Conservation (phyloP, 2,329 filamentous ascomycete genomes). For the Penicillium carneum region DNA sequence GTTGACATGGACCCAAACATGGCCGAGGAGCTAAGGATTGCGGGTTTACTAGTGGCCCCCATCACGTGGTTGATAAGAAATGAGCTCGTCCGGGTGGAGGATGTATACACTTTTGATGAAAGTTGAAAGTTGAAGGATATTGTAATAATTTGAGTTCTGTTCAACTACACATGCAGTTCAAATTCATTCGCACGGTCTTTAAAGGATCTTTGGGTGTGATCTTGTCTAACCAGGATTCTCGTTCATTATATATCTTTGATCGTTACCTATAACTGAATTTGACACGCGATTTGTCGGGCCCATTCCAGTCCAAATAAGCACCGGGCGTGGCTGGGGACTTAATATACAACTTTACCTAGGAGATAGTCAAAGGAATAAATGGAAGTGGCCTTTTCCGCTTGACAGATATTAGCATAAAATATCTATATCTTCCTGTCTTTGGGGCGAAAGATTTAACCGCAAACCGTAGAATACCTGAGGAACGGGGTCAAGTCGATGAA, state of each 20-base stretch:
- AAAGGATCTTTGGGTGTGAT: not conserved
- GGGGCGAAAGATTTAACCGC: too few species aligned
- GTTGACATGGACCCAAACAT: slow-evolving; percentile 1
- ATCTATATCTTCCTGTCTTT: too few species aligned
- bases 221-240: not conserved
- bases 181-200: not conserved
- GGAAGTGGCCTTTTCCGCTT: too few species aligned
- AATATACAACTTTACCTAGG: too few species aligned
- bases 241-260: slow-evolving; percentile 2
- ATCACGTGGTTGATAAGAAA: slow-evolving; percentile 32
- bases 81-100: not conserved
- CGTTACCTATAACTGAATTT: not conserved
- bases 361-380: too few species aligned
- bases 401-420: too few species aligned
- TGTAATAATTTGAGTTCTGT: not conserved
- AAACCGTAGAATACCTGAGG: too few species aligned
- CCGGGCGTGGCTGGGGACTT: too few species aligned
- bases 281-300: too few species aligned
- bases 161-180: not conserved
- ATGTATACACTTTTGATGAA: not conserved
- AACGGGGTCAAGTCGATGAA: too few species aligned
- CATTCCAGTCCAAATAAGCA: too few species aligned
- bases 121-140: not conserved
- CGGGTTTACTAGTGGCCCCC: slow-evolving; percentile 15
- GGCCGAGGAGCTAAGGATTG: slow-evolving; percentile 15